phyloP scores from a whole-genome alignment of 2,329 filamentous ascomycete species.

The Mariannaea elegans region DNA sequence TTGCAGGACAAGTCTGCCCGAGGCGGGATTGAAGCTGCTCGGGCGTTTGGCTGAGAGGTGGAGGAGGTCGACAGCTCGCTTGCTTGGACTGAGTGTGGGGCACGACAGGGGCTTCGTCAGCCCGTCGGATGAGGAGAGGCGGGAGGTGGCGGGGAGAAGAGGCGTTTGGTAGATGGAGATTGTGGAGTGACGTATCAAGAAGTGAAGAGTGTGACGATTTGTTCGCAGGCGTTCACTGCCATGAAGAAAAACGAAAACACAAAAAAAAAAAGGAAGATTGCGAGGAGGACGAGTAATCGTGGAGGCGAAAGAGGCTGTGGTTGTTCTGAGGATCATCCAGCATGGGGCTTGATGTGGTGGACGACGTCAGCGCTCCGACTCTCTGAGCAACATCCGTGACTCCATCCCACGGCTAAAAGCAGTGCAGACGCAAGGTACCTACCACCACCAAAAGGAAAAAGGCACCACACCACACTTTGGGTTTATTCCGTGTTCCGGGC shows the following conservation, averaged over 20 bases:
- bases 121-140: slow-evolving; percentile 37
- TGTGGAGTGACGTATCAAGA: slow-evolving; percentile 33
- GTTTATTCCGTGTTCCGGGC: slow-evolving; percentile 7
- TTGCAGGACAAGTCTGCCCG: slow-evolving; percentile 41
- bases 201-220: slow-evolving; percentile 9
- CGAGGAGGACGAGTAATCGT: slow-evolving; percentile 31
- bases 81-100: slow-evolving; percentile 39
- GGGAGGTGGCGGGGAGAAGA: slow-evolving; percentile 30
- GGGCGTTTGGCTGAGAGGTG: slow-evolving; percentile 29
- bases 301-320: slow-evolving; percentile 39
- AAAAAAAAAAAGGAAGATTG: slow-evolving; percentile 27
- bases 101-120: slow-evolving; percentile 44
- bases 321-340: slow-evolving; percentile 45
- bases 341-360: slow-evolving; percentile 34
- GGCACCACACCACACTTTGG: slow-evolving; percentile 12
- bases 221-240: slow-evolving; percentile 19
- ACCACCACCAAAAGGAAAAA: neutral
- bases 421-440: slow-evolving; percentile 10
- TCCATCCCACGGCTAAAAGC: slow-evolving; percentile 28
- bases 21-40: slow-evolving; percentile 40
- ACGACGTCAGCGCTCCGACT: slow-evolving; percentile 57
- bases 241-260: slow-evolving; percentile 17
- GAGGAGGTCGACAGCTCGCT: slow-evolving; percentile 40
- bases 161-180: slow-evolving; percentile 30
- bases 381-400: slow-evolving; percentile 32